Percentiles rank a stretch among this genome's conserved stretches.
These are phyloP conservation scores for Sclerotinia sclerotiorum DNA, from an alignment of 2,329 filamentous ascomycete genomes.

Conservation along the genomic window DNA sequence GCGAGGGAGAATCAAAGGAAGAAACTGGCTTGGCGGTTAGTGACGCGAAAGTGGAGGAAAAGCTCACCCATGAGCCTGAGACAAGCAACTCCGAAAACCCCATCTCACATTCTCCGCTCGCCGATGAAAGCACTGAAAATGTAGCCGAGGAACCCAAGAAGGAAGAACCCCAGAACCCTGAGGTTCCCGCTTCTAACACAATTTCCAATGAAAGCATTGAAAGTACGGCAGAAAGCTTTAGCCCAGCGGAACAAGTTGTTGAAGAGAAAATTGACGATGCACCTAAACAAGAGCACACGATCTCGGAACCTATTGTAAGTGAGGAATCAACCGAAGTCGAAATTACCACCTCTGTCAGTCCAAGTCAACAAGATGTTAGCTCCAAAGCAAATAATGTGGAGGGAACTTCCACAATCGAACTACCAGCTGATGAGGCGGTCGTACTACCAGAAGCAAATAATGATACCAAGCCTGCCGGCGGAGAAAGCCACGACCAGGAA, in stretches of 20 bases:
- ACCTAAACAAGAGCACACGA: neutral
- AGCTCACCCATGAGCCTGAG: neutral
- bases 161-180: neutral
- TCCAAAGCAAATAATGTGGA: neutral
- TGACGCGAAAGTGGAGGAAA: neutral
- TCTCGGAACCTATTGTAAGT: neutral
- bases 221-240: neutral
- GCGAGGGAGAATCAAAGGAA: constrained; percentile 4
- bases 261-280: neutral
- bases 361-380: neutral
- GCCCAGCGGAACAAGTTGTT: neutral
- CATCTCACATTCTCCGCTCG: neutral
- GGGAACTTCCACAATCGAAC: neutral
- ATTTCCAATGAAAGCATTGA: neutral
- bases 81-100: neutral
- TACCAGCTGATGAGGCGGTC: neutral
- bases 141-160: neutral
- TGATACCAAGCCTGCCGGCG: neutral
- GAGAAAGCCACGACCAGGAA: neutral
- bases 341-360: neutral
- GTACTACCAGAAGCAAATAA: neutral
- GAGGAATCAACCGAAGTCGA: neutral
- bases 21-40: neutral
- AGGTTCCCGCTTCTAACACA: neutral
- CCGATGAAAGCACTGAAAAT: neutral